A percentile compares a stretch with the other conserved stretches of the same genome.
phyloP scores from a whole-genome alignment of 768 basidiomycete species.

The Tulasnella sp. region DNA sequence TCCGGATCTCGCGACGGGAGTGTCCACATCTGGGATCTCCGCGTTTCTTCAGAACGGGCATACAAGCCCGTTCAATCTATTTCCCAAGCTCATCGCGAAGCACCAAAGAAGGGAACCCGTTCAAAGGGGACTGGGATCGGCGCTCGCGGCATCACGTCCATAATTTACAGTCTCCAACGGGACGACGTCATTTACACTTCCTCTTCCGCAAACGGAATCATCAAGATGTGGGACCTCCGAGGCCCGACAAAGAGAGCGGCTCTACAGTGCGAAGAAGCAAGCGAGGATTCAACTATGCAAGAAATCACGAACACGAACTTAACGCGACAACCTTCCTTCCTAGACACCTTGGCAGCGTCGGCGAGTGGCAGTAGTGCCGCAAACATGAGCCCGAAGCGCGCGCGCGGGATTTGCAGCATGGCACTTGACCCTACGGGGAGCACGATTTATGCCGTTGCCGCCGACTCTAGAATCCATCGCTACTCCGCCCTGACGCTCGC shows the following conservation, averaged over 20 bases:
- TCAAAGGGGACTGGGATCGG: not conserved
- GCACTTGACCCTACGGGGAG: slow-evolving; percentile 8
- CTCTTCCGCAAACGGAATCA: slow-evolving; percentile 16
- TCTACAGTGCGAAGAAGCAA: not conserved
- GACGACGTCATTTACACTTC: slow-evolving; percentile 12
- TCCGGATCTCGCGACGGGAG: slow-evolving; percentile 25
- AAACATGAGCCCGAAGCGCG: not conserved
- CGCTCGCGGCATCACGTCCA: slow-evolving; percentile 17
- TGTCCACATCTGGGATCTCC: slow-evolving; percentile 26
- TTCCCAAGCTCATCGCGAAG: slow-evolving; percentile 11
- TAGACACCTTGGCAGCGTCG: not conserved
- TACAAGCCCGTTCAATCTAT: slow-evolving; percentile 21
- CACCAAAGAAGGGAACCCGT: not conserved
- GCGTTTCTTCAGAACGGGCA: not conserved
- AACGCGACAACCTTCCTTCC: slow-evolving; percentile 9
- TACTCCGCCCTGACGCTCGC: slow-evolving; percentile 18
- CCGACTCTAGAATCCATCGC: slow-evolving; percentile 16
- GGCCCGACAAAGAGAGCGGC: not conserved
- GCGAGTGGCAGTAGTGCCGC: not conserved
- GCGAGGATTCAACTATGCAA: slow-evolving; percentile 6
- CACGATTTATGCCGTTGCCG: slow-evolving; percentile 14
- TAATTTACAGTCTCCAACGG: slow-evolving; percentile 8
- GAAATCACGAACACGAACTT: not conserved
- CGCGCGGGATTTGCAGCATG: slow-evolving; percentile 16
- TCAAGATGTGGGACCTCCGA: slow-evolving; percentile 22